Percentiles rank a stretch among this genome's conserved stretches.
phyloP scores from a whole-genome alignment of 2,329 filamentous ascomycete genomes.

The Dactylellina leptospora region DNA sequence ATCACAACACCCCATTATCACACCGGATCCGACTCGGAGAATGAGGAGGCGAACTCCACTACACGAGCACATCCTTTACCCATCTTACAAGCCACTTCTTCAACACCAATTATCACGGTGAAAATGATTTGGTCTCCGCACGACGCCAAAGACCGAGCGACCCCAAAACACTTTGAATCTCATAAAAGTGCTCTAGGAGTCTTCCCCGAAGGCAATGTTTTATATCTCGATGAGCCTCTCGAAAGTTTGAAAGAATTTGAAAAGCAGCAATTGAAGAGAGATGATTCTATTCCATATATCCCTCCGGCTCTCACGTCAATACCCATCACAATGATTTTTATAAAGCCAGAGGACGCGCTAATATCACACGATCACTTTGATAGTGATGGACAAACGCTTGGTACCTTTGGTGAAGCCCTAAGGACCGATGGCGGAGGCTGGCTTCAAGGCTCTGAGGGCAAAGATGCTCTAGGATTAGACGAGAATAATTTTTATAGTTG shows the following conservation, averaged over 20 bases:
- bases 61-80: neutral
- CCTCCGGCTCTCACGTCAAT: neutral
- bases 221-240: conserved; percentile 5
- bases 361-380: conserved; percentile 15
- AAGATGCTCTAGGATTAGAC: neutral
- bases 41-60: neutral
- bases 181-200: neutral
- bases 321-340: conserved; percentile 22
- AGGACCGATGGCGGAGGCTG: neutral
- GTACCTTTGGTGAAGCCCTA: neutral
- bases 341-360: neutral
- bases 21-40: conserved; percentile 14
- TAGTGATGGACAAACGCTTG: conserved; percentile 13
- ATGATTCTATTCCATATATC: neutral
- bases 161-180: neutral
- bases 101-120: conserved; percentile 9
- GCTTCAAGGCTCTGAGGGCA: neutral
- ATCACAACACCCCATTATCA: neutral
- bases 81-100: neutral
- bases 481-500: neutral
- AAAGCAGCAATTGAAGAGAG: neutral
- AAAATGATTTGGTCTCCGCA: conserved; percentile 9
- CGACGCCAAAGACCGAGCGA: neutral
- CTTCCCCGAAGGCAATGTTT: neutral
- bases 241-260: conserved; percentile 24